Base-by-base conservation (phyloP, 345 rosid genomes). In the Melaleuca alternifolia region DNA sequence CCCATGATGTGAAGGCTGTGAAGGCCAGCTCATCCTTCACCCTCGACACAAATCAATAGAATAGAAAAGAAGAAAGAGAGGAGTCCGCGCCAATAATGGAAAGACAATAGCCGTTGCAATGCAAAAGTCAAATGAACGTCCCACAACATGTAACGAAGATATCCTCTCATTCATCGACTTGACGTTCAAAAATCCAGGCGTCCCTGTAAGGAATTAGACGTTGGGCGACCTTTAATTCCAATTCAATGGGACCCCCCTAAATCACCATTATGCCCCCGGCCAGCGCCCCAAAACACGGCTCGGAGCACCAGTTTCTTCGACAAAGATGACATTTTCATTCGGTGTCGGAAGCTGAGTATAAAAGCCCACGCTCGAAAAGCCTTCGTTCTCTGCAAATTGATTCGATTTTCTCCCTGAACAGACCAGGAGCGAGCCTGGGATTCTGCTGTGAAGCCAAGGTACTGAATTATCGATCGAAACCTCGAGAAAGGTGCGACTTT, bases 171-270 rank as follows among this genome's bases (percentile, higher is more conserved):
- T 87, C 83, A 51, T 48, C 52, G 11, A 51, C 44, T 9, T 37
- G 82, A 54, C 61, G 24, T 54, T 26, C 51, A 44, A 12, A 44
- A 12, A 30, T 61, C 54, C 37, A 24, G 20, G 52, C 56, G 75
- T 4, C 18, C n/a, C 24, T 28, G 11, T 14, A 81, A 51, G 61
- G 84, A 91, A 90, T 30, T 92, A 90, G 93, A 86, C 93, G 94
- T 92, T 92, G 85, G 83, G 84, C 83, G 51, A 11, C 23, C 37
- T 76, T 76, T 84, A 56, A 86, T 59, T 85, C 53, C 84, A 85
- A 82, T 46, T 44, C 10, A 54, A 24, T 83, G 85, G 88, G 86
- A 20, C 89, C 91, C 87, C 33, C 0, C 1, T 7, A 50, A 33
- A 75, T 85, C 83, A 82, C 77, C 7, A 85, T 76, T 12, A 50